Conservation (phyloP, 2,329 filamentous ascomycete genomes). For the Penicillium sp. region DNA sequence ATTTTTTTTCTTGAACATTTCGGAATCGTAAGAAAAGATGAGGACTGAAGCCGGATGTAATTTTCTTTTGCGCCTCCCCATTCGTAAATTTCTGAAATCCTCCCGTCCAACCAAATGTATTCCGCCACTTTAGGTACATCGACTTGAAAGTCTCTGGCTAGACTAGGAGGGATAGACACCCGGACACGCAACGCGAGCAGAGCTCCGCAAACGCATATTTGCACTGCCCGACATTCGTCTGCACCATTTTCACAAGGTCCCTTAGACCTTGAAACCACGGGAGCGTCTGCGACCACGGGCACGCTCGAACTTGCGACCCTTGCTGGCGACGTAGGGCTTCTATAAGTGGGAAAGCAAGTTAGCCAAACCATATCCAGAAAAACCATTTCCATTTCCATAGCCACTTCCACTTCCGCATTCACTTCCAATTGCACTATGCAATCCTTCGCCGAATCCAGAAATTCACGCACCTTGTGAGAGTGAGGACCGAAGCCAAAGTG, state of each 20-base stretch:
- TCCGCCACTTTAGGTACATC: slow-evolving; percentile 28
- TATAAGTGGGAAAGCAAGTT: slow-evolving; percentile 38
- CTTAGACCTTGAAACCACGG: slow-evolving; percentile 99
- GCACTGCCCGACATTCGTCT: slow-evolving; percentile 18
- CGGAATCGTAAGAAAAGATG: slow-evolving; percentile 29
- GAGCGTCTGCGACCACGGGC: slow-evolving; percentile 98
- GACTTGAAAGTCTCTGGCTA: slow-evolving; percentile 26
- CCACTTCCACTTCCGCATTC: background rate
- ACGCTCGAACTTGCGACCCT: slow-evolving; percentile 99
- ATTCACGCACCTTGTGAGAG: slow-evolving; percentile 80
- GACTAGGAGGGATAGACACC: slow-evolving; percentile 23
- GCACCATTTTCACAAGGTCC: slow-evolving; percentile 20
- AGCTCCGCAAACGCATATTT: slow-evolving; percentile 13
- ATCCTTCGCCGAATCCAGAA: too few relatives aligned
- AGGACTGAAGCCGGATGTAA: slow-evolving; percentile 34
- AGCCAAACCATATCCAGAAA: background rate
- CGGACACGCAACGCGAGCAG: slow-evolving; percentile 13
- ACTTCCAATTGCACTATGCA: too few relatives aligned
- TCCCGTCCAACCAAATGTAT: slow-evolving; percentile 27
- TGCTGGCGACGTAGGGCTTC: slow-evolving; percentile 97
- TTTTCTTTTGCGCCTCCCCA: slow-evolving; percentile 32
- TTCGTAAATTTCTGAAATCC: slow-evolving; percentile 27
- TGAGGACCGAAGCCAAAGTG: slow-evolving; percentile 99
- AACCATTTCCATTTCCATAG: background rate
- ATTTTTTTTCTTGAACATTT: slow-evolving; percentile 29